Percentiles rank a stretch among this genome's conserved stretches.
phyloP scores from a whole-genome alignment of 1,284 basidiomycete genomes.

The Neonothopanus nambi region DNA sequence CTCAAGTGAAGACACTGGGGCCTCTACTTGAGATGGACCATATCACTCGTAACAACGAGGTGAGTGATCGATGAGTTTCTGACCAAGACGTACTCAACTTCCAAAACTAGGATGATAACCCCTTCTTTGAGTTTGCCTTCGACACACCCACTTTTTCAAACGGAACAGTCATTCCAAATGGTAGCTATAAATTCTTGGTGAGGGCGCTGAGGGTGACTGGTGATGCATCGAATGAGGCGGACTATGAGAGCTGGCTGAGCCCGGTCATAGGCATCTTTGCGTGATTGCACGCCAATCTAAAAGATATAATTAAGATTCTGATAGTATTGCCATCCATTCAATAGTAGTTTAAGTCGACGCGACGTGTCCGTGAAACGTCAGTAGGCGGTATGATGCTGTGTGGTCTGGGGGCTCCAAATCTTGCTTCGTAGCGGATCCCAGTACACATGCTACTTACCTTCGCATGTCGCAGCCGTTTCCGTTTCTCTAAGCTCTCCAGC shows the following conservation, averaged over 20 bases:
- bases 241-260: conserved; percentile 53
- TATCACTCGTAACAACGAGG: conserved; percentile 37
- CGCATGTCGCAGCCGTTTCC: no score
- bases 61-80: conserved; percentile 25
- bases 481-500: no score
- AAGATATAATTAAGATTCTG: no score
- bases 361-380: no score
- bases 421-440: no score
- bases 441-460: no score
- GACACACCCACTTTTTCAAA: conserved; percentile 39
- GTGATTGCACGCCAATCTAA: no score
- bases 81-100: not conserved
- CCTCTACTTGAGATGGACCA: conserved; percentile 37
- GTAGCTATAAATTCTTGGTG: conserved; percentile 48
- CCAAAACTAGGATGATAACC: not conserved
- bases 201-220: conserved; percentile 52
- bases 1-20: conserved; percentile 26
- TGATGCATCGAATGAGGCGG: conserved; percentile 41
- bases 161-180: conserved; percentile 47
- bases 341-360: no score
- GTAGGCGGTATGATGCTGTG: no score
- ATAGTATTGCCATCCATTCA: no score
- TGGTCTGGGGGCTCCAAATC: no score
- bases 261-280: conserved; percentile 31
- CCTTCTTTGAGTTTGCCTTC: conserved; percentile 30